Percentiles rank a stretch among this genome's conserved stretches.
Conservation (phyloP, 345 rosid genomes). For the Aquilaria malaccensis region DNA sequence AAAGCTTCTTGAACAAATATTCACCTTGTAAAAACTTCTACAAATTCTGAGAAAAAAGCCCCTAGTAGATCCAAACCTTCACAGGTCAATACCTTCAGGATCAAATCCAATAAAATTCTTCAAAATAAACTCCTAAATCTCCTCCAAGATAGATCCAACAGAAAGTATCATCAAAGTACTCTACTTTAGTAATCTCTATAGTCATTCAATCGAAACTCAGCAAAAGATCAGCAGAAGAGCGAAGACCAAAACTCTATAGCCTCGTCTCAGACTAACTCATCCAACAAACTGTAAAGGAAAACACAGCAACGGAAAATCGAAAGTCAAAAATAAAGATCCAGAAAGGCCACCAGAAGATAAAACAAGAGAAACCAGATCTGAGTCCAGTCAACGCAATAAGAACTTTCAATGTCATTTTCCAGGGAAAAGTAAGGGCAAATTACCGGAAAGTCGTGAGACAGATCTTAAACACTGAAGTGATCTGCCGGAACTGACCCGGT, state of each 20-base stretch:
- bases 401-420: background rate
- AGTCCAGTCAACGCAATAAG: background rate
- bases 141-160: conserved; percentile 29
- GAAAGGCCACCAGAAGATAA: background rate
- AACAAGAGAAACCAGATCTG: background rate
- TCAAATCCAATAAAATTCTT: conserved; percentile 1
- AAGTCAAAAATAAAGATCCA: background rate
- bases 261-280: conserved; percentile 21
- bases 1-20: conserved; percentile 13
- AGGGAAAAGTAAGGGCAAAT: conserved; percentile 1
- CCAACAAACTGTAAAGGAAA: conserved; percentile 9
- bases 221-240: conserved; percentile 6
- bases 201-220: conserved; percentile 2
- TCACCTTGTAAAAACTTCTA: conserved; percentile 4
- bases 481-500: background rate
- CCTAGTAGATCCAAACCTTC: background rate
- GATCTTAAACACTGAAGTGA: conserved; percentile 4
- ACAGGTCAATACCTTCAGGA: conserved; percentile 18
- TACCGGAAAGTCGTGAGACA: conserved; percentile 14
- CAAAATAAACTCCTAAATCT: conserved; percentile 13
- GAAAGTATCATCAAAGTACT: conserved; percentile 17
- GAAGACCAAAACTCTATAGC: background rate
- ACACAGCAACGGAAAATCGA: conserved; percentile 8
- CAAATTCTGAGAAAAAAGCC: background rate
- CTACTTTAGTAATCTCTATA: background rate